Evolutionary conservation across 176 grass and related monocot genomes (phyloP).

Genomic region (Triticum timopheevii): DNA sequence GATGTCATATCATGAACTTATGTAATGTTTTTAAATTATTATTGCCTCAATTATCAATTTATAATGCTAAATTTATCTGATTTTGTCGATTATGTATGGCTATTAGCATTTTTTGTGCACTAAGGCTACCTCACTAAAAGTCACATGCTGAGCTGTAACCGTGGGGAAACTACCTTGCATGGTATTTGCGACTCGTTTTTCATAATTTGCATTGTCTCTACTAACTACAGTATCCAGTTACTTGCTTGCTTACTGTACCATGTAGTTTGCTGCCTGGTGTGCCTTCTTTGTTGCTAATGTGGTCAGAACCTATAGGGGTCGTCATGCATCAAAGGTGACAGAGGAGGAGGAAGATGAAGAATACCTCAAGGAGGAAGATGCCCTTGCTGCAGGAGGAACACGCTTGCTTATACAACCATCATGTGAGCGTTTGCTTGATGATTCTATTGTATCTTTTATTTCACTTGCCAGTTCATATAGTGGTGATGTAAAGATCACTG

Average conservation of each 20-base stretch:
- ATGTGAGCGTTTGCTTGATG: slow-evolving; percentile 42
- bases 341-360: slow-evolving; percentile 85
- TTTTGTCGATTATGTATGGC: background rate
- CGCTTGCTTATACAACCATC: slow-evolving; percentile 71
- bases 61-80: background rate
- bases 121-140: background rate
- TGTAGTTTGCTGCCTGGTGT: slow-evolving; percentile 6
- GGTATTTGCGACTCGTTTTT: background rate
- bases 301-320: slow-evolving; percentile 47
- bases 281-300: slow-evolving; percentile 28
- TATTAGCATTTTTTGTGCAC: slow-evolving; percentile 15
- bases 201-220: background rate
- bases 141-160: background rate
- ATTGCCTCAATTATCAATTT: background rate
- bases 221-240: background rate
- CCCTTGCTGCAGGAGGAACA: slow-evolving; percentile 57
- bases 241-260: background rate
- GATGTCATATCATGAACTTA: slow-evolving; percentile 1
- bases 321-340: slow-evolving; percentile 75
- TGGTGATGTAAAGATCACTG: background rate
- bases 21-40: background rate
- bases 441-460: slow-evolving; percentile 19
- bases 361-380: slow-evolving; percentile 85
- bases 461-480: slow-evolving; percentile 4
- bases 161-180: background rate